Evolutionary conservation across 2,329 filamentous ascomycete species (phyloP), one percentile per base, ranked within the genome.

Genomic region (Aspergillus calidoustus): DNA sequence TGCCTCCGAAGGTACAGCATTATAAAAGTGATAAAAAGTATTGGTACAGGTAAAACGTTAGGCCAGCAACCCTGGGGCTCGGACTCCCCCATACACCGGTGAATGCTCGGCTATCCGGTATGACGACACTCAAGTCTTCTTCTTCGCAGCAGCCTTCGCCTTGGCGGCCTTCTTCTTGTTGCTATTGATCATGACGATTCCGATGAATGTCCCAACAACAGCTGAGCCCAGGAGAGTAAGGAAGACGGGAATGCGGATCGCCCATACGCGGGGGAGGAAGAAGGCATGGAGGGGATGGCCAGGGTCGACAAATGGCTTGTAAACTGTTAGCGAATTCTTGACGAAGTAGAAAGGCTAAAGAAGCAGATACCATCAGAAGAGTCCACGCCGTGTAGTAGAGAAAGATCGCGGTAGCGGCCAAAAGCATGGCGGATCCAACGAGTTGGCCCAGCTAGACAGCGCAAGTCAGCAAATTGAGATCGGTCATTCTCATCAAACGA

Each of bases 371-470:
- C 91, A 99, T 98, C 69, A 98, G 86, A 67, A 99, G 86, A 30
- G 95, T 97, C 95, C 95, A 99, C 79, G 97, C 87, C 66, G 92
- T 95, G 83, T 99, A 99, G 87, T 99, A 99, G 72, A 90, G 83
- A 78, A 91, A 92, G 76, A 91, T 86, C 72, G 85, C 83, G 68
- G 89, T 88, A 72, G 89, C 89, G 82, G 85, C 83, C 79, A 91
- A 82, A 77, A 92, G 88, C 89, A 91, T 91, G 79, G 85, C 87
- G 79, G 90, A 84, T 80, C 89, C 89, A 69, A 90, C 85, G 69
- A 91, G 86, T 87, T 92, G 93, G 86, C 96, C 95, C 82, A 97
- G 91, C 95, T 99, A 55, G 50, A 47, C 13, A 7, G 6, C 17
- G 44, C 17, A 44, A 54, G 56, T 64, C 59, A 65, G 60, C 59